These are phyloP conservation scores for Rutstroemia sp. DNA, from an alignment of 2,329 filamentous ascomycete genomes.

Conservation along the genomic window DNA sequence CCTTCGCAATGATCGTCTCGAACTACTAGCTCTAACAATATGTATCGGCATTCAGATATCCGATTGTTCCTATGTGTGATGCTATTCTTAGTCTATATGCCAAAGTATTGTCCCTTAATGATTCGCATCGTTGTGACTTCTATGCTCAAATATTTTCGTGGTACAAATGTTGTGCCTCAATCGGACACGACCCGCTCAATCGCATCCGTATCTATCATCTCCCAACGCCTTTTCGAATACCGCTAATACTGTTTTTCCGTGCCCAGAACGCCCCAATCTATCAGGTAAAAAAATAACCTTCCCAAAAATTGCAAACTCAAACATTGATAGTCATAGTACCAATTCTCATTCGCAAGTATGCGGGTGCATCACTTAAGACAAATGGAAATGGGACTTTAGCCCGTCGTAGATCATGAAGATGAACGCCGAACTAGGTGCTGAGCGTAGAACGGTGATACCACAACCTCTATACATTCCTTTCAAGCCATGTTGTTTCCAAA, in stretches of 20 bases:
- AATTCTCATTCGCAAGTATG: background rate
- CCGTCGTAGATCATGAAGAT: constrained; percentile 96
- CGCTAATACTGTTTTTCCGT: background rate
- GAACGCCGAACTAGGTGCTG: constrained; percentile 92
- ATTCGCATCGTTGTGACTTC: no score
- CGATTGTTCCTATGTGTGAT: no score
- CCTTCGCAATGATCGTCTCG: no score
- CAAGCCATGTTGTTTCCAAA: constrained; percentile 80
- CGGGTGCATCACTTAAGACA: background rate
- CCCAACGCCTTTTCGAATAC: background rate
- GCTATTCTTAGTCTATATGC: no score
- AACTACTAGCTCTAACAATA: no score
- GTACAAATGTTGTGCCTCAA: no score
- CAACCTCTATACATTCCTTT: constrained; percentile 88
- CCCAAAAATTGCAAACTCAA: background rate
- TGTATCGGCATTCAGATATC: no score
- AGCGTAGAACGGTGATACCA: constrained; percentile 81
- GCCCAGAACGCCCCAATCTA: background rate
- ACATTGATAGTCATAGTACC: background rate
- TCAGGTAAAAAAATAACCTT: background rate
- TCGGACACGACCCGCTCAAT: background rate
- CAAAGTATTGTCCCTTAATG: no score
- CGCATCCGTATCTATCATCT: background rate
- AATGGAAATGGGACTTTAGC: constrained; percentile 48
- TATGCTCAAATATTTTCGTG: no score